Percentiles rank a stretch among this genome's conserved stretches.
Conservation (phyloP, 768 basidiomycete species). For the Xerocomellus dryophilus region DNA sequence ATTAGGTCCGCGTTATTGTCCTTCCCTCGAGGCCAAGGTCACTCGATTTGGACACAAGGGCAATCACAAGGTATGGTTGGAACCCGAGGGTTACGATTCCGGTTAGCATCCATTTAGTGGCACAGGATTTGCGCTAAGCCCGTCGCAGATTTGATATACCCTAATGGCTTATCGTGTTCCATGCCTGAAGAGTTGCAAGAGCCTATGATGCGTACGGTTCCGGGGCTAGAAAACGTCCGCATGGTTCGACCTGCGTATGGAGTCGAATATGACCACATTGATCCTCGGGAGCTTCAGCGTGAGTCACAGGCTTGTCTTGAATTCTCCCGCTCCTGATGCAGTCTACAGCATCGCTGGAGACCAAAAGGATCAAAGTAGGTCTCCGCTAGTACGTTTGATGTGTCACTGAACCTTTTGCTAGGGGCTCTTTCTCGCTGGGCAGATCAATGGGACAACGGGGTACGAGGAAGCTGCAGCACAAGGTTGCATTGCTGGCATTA, state of each 20-base stretch:
- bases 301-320: slow-evolving; percentile 27
- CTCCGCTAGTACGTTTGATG: background rate
- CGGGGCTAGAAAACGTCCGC: slow-evolving; percentile 79
- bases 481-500: slow-evolving; percentile 83
- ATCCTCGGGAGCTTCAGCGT: slow-evolving; percentile 78
- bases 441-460: slow-evolving; percentile 92
- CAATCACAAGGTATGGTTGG: slow-evolving; percentile 79
- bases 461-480: slow-evolving; percentile 95
- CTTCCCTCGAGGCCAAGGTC: slow-evolving; percentile 86
- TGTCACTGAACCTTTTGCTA: slow-evolving; percentile 20
- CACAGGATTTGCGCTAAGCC: background rate
- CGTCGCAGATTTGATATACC: slow-evolving; percentile 74
- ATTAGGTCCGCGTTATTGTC: slow-evolving; percentile 86
- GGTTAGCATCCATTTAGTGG: slow-evolving; percentile 40
- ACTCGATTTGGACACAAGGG: slow-evolving; percentile 71
- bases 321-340: background rate
- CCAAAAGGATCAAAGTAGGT: slow-evolving; percentile 70
- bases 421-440: slow-evolving; percentile 86
- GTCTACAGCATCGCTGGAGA: slow-evolving; percentile 70
- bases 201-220: slow-evolving; percentile 77
- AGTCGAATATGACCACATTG: slow-evolving; percentile 89
- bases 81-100: slow-evolving; percentile 90
- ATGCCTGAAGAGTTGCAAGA: slow-evolving; percentile 86
- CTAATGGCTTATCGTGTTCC: slow-evolving; percentile 86
- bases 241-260: slow-evolving; percentile 88